These are phyloP conservation scores for Aciculosporium take DNA, from an alignment of 2,329 filamentous ascomycete genomes.

Conservation along the genomic window DNA sequence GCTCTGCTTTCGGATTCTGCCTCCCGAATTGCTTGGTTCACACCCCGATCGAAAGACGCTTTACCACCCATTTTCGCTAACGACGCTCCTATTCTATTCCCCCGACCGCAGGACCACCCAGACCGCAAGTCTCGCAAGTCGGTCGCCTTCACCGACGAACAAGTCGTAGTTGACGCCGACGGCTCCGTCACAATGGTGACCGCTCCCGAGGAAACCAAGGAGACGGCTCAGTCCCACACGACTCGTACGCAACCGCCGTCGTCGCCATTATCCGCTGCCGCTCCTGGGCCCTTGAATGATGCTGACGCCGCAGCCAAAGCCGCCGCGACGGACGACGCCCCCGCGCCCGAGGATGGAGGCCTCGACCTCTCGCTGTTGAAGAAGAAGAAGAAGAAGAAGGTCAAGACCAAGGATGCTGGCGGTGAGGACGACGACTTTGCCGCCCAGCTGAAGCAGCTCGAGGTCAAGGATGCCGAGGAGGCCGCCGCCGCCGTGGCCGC, in stretches of 20 bases:
- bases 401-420: constrained; percentile 40
- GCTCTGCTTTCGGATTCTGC: too few species aligned
- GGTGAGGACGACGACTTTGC: constrained; percentile 50
- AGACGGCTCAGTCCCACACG: constrained; percentile 68
- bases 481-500: constrained; percentile 31
- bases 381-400: constrained; percentile 83
- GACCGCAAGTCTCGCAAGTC: constrained; percentile 76
- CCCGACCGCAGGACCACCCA: constrained; percentile 12
- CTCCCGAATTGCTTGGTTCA: too few species aligned
- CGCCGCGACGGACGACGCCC: constrained; percentile 29
- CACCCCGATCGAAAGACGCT: neutral
- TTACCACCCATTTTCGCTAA: too few species aligned
- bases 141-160: constrained; percentile 81
- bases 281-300: constrained; percentile 34
- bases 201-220: constrained; percentile 60
- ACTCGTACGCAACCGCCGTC: constrained; percentile 48
- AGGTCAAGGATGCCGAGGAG: constrained; percentile 52
- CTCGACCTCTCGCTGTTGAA: constrained; percentile 54
- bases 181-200: constrained; percentile 69
- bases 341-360: constrained; percentile 35
- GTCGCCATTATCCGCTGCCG: too few species aligned
- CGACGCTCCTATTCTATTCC: neutral
- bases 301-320: constrained; percentile 33
- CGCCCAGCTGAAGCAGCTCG: constrained; percentile 46
- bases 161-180: constrained; percentile 78